Base-by-base conservation (phyloP, 1,284 basidiomycete genomes). In the Blastosporella zonata region DNA sequence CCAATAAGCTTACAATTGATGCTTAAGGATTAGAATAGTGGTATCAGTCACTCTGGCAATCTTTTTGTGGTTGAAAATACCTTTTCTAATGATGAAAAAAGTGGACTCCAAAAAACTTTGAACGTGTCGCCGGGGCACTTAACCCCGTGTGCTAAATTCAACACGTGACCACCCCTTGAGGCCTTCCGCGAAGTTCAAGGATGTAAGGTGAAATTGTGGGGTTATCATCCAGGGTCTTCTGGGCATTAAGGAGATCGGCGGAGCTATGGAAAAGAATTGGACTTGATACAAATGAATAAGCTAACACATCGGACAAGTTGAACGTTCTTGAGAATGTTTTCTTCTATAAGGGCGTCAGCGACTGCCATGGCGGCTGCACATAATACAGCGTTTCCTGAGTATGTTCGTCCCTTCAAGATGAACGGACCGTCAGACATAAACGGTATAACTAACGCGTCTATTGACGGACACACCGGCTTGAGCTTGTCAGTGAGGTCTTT, bases 401-500 rank as follows among this genome's bases (percentile, higher is more conserved):
- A 34, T 6, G 33, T 34, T 17, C 33, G n/a, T 18, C 33, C 33
- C 33, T 34, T 6, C 3, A 17, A 34, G 29, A 27, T 27, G 6
- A 10, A 6, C 25, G 10, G 29, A 13, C 6, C 9, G 13, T 31
- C 29, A 27, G 25, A 6, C 7, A 3, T 31, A 12, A 31, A 9
- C 12, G 12, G 29, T 12, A 31, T n/a, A 13, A 13, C 3, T 13
- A 13, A 12, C 12, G 29, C 13, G 29, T 31, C 7, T 12, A 13
- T 31, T 31, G 15, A 12, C 17, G 33, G 15, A 12, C 36, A 33
- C 46, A 49, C 43, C 51, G 40, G 48, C n/a, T 44, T 39, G 12
- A 53, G 42, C 18, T 53, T 50, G 37, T 50, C 48, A 2, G 48
- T 53, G n/a, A 50, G 48, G 4, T 53, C 52, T 20, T 47, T 53